These are phyloP conservation scores for Talaromyces pinophilus DNA, from an alignment of 2,329 filamentous ascomycete species.

Conservation along the genomic window DNA sequence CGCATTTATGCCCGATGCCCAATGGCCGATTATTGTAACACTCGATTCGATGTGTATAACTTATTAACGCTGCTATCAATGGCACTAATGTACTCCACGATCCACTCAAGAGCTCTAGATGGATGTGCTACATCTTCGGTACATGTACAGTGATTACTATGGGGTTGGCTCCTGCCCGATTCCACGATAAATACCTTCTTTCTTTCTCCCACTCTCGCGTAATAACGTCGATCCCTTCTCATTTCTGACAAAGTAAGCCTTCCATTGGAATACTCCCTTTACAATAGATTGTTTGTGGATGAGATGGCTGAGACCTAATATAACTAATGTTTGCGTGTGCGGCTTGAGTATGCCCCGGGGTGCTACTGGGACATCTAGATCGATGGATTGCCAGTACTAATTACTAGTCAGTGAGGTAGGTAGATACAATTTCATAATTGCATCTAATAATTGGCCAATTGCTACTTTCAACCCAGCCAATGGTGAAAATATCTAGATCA, in stretches of 20 bases:
- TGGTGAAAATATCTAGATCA: neutral
- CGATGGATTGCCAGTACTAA: neutral
- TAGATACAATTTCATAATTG: neutral
- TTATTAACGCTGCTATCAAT: too few species aligned
- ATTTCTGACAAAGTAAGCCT: neutral
- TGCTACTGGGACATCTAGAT: neutral
- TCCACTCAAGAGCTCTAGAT: constrained; percentile 4
- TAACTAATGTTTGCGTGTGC: neutral
- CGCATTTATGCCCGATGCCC: constrained; percentile 34
- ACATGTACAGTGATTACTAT: neutral
- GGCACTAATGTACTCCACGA: constrained; percentile 24
- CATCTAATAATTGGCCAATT: constrained; percentile 9
- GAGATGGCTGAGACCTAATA: neutral
- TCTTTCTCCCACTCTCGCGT: neutral
- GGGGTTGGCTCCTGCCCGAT: neutral
- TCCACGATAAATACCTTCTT: neutral
- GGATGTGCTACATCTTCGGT: constrained; percentile 8
- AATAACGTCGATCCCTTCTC: constrained; percentile 7
- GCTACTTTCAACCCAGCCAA: neutral
- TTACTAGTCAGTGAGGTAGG: neutral
- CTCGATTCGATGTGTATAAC: neutral
- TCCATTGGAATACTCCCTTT: neutral
- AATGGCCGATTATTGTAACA: constrained; percentile 21
- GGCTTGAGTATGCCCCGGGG: neutral
- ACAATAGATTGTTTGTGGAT: neutral